phyloP scores from a whole-genome alignment of 2,329 filamentous ascomycete genomes.

The Calonectria multiphialidica region DNA sequence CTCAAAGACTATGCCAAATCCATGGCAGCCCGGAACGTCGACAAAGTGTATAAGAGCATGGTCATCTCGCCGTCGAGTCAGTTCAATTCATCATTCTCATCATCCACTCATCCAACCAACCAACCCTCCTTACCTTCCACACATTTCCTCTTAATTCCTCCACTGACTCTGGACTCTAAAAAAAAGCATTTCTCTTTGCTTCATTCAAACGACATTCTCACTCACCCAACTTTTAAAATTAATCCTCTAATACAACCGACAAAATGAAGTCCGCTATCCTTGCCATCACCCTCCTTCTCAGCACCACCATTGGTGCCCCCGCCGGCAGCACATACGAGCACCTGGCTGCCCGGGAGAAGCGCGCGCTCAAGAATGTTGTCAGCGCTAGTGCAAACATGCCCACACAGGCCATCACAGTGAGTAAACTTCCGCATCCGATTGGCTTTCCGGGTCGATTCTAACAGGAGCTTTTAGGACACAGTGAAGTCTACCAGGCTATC shows the following conservation, averaged over 20 bases:
- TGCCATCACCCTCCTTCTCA: slow-evolving; percentile 9
- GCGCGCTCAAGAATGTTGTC: neutral
- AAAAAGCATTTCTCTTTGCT: neutral
- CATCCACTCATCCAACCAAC: neutral
- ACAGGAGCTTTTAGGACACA: neutral
- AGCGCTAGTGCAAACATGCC: neutral
- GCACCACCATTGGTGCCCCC: slow-evolving; percentile 10
- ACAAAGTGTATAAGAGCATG: slow-evolving; percentile 1
- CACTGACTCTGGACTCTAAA: neutral
- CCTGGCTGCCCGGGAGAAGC: neutral
- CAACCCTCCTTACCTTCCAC: neutral
- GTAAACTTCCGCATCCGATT: neutral
- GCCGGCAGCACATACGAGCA: slow-evolving; percentile 6
- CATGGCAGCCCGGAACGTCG: neutral
- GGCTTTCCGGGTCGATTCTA: neutral
- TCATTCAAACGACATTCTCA: neutral
- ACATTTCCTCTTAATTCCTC: neutral
- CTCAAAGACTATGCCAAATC: neutral
- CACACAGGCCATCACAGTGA: neutral
- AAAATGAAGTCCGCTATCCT: slow-evolving; percentile 15
- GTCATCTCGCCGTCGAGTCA: neutral
- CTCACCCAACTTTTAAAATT: neutral
- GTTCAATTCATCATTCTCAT: neutral
- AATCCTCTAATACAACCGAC: neutral
- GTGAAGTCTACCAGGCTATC: neutral